phyloP scores from a whole-genome alignment of 768 basidiomycete genomes.

The Tylopilus subfusipes region DNA sequence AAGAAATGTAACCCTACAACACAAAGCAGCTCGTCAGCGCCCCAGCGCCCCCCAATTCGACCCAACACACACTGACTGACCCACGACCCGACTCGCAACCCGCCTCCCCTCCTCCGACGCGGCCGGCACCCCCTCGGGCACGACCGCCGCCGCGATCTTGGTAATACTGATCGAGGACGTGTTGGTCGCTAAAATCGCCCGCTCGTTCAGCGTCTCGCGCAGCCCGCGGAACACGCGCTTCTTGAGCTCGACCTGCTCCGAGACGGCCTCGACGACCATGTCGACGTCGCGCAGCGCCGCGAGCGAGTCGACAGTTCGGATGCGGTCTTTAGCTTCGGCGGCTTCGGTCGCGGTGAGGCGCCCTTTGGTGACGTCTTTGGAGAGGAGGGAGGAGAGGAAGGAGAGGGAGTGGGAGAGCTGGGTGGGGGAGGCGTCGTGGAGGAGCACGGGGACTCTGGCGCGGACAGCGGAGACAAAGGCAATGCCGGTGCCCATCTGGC shows the following conservation, averaged over 20 bases:
- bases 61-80: conserved; percentile 37
- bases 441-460: conserved; percentile 78
- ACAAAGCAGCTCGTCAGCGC: background rate
- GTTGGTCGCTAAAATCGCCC: conserved; percentile 85
- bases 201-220: conserved; percentile 60
- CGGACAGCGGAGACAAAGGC: conserved; percentile 82
- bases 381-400: conserved; percentile 76
- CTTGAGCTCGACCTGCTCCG: conserved; percentile 80
- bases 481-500: conserved; percentile 92
- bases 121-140: conserved; percentile 54
- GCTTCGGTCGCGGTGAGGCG: conserved; percentile 66
- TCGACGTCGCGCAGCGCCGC: conserved; percentile 73
- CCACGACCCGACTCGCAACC: conserved; percentile 75
- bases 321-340: conserved; percentile 64
- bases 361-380: conserved; percentile 87
- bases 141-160: conserved; percentile 81
- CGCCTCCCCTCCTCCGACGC: conserved; percentile 61
- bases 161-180: conserved; percentile 95
- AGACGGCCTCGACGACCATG: conserved; percentile 92
- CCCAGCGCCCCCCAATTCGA: background rate
- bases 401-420: conserved; percentile 73
- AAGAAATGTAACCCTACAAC: conserved; percentile 83
- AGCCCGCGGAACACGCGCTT: conserved; percentile 70
- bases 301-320: conserved; percentile 60
- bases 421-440: conserved; percentile 75